A percentile compares a stretch with the other conserved stretches of the same genome.
These are phyloP conservation scores for Ogataea hybrid DNA, from an alignment of 1,139 yeast genomes.

Conservation along the genomic window DNA sequence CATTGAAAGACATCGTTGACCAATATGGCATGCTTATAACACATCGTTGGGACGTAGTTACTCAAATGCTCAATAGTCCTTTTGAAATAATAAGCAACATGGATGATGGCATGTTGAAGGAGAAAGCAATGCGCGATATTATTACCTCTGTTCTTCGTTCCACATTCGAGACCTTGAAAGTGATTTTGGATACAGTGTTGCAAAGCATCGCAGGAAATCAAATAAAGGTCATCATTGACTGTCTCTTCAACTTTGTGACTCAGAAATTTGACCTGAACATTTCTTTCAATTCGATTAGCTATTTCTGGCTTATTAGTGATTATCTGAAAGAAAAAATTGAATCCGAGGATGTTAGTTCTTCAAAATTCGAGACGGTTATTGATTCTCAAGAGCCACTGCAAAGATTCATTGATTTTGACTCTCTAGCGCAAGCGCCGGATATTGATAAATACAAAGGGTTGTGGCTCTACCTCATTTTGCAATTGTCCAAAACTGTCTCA, in stretches of 20 bases:
- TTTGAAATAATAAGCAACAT: conserved; percentile 43
- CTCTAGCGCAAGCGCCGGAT: conserved; percentile 10
- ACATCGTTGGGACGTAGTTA: conserved; percentile 65
- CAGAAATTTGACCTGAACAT: conserved; percentile 77
- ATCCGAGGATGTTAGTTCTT: conserved; percentile 4
- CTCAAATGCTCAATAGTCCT: conserved; percentile 66
- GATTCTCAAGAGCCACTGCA: conserved; percentile 29
- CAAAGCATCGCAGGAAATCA: conserved; percentile 64
- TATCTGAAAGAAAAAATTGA: conserved; percentile 42
- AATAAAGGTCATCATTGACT: conserved; percentile 63
- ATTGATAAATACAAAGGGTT: conserved; percentile 33
- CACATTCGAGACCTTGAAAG: conserved; percentile 76
- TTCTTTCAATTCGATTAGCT: conserved; percentile 86
- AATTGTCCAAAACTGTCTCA: conserved; percentile 58
- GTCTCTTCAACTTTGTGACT: conserved; percentile 65
- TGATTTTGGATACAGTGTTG: conserved; percentile 81
- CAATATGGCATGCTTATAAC: conserved; percentile 64
- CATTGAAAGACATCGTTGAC: conserved; percentile 69
- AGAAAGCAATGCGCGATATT: conserved; percentile 39
- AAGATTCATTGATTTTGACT: conserved; percentile 25
- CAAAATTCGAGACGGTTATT: conserved; percentile 12
- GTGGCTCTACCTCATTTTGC: conserved; percentile 64
- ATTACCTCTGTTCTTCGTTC: conserved; percentile 51
- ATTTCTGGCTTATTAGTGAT: conserved; percentile 90
- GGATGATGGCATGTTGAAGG: conserved; percentile 34